These are phyloP conservation scores for Erythrophleum ivorense DNA, from an alignment of 331 rosid species.

Conservation along the genomic window DNA sequence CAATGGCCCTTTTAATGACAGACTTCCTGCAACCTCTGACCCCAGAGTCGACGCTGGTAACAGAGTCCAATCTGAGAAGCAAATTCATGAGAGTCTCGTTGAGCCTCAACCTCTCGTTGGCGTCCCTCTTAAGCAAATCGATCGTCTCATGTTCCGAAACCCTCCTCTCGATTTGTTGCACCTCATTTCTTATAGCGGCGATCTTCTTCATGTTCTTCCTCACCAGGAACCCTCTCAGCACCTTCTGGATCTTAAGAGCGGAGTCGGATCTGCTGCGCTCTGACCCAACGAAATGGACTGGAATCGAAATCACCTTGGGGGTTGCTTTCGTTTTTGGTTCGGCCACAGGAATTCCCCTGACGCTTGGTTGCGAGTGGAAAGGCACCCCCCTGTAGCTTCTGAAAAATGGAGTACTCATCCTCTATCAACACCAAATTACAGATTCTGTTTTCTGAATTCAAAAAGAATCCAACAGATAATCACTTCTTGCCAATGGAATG, in stretches of 20 bases:
- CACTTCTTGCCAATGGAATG: not conserved
- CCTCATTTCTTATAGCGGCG: slow-evolving; percentile 47
- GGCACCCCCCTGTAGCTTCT: slow-evolving; percentile 33
- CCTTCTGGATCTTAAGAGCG: slow-evolving; percentile 67
- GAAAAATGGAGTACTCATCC: slow-evolving; percentile 47
- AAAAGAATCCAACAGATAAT: not conserved
- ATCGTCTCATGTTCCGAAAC: slow-evolving; percentile 33
- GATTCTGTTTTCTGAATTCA: not conserved
- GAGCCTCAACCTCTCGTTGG: slow-evolving; percentile 60
- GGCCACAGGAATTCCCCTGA: not conserved
- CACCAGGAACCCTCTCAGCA: slow-evolving; percentile 62
- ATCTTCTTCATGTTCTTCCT: slow-evolving; percentile 67
- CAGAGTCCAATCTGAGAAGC: slow-evolving; percentile 68
- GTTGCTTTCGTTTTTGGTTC: slow-evolving; percentile 15
- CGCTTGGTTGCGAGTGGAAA: not conserved
- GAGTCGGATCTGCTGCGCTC: slow-evolving; percentile 39
- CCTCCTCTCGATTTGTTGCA: slow-evolving; percentile 50
- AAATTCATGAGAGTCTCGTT: slow-evolving; percentile 70
- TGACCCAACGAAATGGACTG: slow-evolving; percentile 61
- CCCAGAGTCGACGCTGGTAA: slow-evolving; percentile 55
- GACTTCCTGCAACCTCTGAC: slow-evolving; percentile 66
- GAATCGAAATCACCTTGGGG: slow-evolving; percentile 63
- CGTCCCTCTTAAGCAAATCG: slow-evolving; percentile 48
- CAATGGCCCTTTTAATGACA: slow-evolving; percentile 60
- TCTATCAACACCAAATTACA: not conserved